Base-by-base conservation (phyloP, 202 grass and related monocot species). In the Dendrocalamus latiflorus region DNA sequence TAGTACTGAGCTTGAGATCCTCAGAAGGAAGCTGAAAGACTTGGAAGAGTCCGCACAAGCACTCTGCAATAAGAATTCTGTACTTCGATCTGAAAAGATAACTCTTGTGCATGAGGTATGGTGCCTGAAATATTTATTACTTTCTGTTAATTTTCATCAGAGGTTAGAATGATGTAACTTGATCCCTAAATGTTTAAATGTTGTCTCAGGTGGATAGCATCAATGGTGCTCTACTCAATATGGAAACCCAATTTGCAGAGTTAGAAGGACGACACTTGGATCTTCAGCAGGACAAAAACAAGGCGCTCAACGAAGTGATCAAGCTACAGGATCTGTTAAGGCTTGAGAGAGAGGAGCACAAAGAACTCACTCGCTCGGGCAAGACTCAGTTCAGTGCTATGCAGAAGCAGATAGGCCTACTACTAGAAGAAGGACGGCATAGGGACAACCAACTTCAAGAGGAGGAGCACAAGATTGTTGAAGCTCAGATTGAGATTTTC, bases 21-120 rank as follows among this genome's bases (percentile, higher is more conserved):
- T 92, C 70, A 83, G 89, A 85, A 92, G 70, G 75, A 95, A 94
- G 57, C 67, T 99, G 75, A 81, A 90, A 78, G 88, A 83, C 36
- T 44, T 81, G n/a, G 93, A 94, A 62, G 83, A 90, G 47, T 92
- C 83, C 28, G 81, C 78, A 65, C 87, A 89, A 10, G 28, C 78
- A 65, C 83, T 95, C 70, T 59, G 48, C 73, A 78, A 86, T 65
- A 75, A 93, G 53, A 95, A 96, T 68, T 93, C 86, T 67, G 39
- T 86, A 74, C 89, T 99, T 81, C 62, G 82, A 41, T 83, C 83
- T 72, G 89, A 99, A 77, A 99, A 95, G 78, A 82, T 49, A 79
- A 66, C 77, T 53, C 96, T 92, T 77, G 37, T 93, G 41, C 77
- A 70, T 63, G 87, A 99, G 96, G 96, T 96, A 91, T 64, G 65